Evolutionary conservation across 192 early-diverging fungal species (phyloP).

Genomic region (Powellomyces hirtus): DNA sequence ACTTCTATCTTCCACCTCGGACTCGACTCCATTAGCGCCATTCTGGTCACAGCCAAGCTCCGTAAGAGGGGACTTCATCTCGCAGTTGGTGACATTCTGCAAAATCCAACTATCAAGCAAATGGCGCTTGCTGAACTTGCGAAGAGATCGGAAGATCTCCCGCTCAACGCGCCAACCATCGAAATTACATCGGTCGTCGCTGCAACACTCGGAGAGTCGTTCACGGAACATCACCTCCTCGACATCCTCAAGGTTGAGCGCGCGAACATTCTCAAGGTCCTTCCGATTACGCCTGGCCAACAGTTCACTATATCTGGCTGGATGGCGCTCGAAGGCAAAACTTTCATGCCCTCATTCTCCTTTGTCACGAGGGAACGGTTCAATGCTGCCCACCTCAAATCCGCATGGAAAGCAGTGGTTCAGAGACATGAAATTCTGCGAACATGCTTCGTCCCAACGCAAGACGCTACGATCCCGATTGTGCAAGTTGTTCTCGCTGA

Average conservation of each 20-base stretch:
- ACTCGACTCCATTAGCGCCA: slow-evolving; percentile 21
- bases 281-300: slow-evolving; percentile 12
- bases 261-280: not conserved
- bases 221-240: not conserved
- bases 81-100: slow-evolving; percentile 19
- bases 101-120: not conserved
- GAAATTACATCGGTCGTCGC: too few species aligned
- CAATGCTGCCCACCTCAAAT: not conserved
- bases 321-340: not conserved
- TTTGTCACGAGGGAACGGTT: not conserved
- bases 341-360: slow-evolving; percentile 9
- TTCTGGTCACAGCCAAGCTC: slow-evolving; percentile 2
- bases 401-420: not conserved
- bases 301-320: slow-evolving; percentile 9
- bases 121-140: slow-evolving; percentile 6
- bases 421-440: slow-evolving; percentile 1
- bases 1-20: slow-evolving; percentile 17
- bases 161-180: too few species aligned
- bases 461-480: not conserved
- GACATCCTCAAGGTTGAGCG: not conserved
- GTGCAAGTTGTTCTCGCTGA: slow-evolving; percentile 8
- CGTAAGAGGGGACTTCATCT: slow-evolving; percentile 1
- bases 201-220: not conserved
- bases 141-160: not conserved
- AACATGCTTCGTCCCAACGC: slow-evolving; percentile 1